Evolutionary conservation across 352 stramenopile genomes (phyloP), one percentile per base, ranked within the genome.

Genomic region (Pythium chondricola): DNA sequence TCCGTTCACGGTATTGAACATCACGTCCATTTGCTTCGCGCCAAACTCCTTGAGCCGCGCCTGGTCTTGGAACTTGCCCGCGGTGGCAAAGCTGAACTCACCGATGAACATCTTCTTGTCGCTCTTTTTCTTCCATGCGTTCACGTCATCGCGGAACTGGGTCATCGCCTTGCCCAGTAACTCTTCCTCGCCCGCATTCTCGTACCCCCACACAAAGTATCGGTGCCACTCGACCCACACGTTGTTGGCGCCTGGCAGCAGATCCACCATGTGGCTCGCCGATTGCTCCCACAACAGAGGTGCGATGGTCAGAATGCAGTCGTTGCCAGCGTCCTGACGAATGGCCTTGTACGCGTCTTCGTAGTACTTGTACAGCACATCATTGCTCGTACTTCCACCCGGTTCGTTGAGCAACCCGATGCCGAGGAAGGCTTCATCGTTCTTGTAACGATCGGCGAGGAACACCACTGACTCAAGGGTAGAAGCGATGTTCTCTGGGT

Each of bases 181-280:
- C 17, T 83, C 62, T 4, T 55, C 48, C 21, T 86, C 74, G 17
- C 58, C 73, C 17, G 67, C 55, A 8, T 73, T 43, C 50, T 89
- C 71, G 59, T 83, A 88, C 48, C 81, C 81, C 81, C 78, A 93
- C 1, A 90, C 63, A 45, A 90, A 89, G 61, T 90, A 93, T 33
- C 61, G 74, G 41, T 93, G 81, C 76, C 78, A 93, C 27, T 93
- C 81, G 22, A 88, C 69, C 81, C 78, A 90, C 9, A 90, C 78
- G 29, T 93, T 93, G n/a, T 39, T 74, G 43, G 71, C 83, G 27
- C 56, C 58, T 0, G 70, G 65, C 63, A 89, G 69, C 24, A 92
- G 68, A 20, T 69, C 69, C 4, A 59, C 71, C 44, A 88, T 68
- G 10, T 65, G 47, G 11, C 71, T 62, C 1, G 74, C 61, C 2